phyloP scores from a whole-genome alignment of 805 yeast species.

The Yueomyces sp. region DNA sequence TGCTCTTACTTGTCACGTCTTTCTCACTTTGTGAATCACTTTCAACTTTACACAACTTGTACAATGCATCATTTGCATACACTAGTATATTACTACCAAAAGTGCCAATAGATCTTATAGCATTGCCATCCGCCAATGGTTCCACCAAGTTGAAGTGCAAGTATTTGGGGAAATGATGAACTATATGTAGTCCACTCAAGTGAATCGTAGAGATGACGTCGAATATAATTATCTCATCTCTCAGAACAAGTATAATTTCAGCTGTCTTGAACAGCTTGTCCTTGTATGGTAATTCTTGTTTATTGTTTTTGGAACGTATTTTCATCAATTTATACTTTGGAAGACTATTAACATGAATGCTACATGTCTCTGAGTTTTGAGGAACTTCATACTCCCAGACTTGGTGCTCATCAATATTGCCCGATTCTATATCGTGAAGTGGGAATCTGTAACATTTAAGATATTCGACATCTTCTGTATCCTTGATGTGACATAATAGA shows the following conservation, averaged over 20 bases:
- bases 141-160: conserved; percentile 6
- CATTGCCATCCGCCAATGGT: background rate
- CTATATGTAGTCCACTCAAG: conserved; percentile 12
- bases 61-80: conserved; percentile 8
- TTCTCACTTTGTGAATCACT: background rate
- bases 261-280: conserved; percentile 14
- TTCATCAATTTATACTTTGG: conserved; percentile 6
- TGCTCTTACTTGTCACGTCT: background rate
- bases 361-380: conserved; percentile 2
- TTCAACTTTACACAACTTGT: conserved; percentile 6
- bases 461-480: conserved; percentile 9
- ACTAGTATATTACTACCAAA: conserved; percentile 16
- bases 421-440: conserved; percentile 6
- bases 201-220: conserved; percentile 18
- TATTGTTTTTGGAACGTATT: conserved; percentile 9
- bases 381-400: conserved; percentile 20
- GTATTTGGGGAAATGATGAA: conserved; percentile 14
- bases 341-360: conserved; percentile 15
- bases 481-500: conserved; percentile 14
- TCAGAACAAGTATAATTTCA: conserved; percentile 15
- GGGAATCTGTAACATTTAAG: conserved; percentile 18
- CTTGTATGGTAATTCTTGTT: conserved; percentile 4
- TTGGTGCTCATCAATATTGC: conserved; percentile 7
- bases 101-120: conserved; percentile 16
- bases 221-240: conserved; percentile 9